These are phyloP conservation scores for Alopecurus myosuroides DNA, from an alignment of 176 grass and related monocot genomes.

Conservation along the genomic window DNA sequence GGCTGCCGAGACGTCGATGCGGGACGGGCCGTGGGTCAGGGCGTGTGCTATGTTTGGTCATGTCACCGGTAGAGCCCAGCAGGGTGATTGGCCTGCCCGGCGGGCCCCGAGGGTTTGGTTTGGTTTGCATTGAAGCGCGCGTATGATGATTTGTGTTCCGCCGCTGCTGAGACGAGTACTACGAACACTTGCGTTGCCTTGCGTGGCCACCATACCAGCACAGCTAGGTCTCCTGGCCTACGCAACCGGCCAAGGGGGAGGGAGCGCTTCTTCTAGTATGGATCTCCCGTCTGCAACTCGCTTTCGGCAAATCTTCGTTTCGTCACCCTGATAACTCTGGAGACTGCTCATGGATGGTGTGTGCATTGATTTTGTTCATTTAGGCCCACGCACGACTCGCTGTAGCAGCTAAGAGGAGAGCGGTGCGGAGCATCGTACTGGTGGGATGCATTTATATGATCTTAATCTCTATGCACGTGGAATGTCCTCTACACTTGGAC, in stretches of 20 bases:
- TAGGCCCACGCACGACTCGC: not conserved
- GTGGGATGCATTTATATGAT: not conserved
- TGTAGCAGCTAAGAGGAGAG: not conserved
- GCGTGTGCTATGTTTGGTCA: conserved; percentile 39
- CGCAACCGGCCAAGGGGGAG: conserved; percentile 2
- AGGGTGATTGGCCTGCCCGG: conserved; percentile 14
- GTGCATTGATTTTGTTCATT: not conserved
- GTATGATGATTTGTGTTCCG: conserved; percentile 20
- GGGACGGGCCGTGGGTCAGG: not conserved
- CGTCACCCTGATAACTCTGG: not conserved
- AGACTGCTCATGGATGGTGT: not conserved
- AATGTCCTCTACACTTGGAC: conserved; percentile 29
- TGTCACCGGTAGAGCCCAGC: not conserved
- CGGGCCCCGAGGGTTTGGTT: conserved; percentile 7
- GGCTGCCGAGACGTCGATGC: not conserved
- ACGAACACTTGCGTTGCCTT: not conserved
- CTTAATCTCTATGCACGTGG: conserved; percentile 36
- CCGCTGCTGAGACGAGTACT: not conserved
- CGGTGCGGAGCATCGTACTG: not conserved
- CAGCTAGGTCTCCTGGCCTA: not conserved
- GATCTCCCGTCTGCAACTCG: not conserved
- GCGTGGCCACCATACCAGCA: not conserved
- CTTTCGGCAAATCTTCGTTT: not conserved
- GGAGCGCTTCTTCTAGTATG: not conserved
- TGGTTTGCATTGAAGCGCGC: conserved; percentile 23